Base-by-base conservation (phyloP, 495 filamentous ascomycete genomes). In the Daldinia childiae region DNA sequence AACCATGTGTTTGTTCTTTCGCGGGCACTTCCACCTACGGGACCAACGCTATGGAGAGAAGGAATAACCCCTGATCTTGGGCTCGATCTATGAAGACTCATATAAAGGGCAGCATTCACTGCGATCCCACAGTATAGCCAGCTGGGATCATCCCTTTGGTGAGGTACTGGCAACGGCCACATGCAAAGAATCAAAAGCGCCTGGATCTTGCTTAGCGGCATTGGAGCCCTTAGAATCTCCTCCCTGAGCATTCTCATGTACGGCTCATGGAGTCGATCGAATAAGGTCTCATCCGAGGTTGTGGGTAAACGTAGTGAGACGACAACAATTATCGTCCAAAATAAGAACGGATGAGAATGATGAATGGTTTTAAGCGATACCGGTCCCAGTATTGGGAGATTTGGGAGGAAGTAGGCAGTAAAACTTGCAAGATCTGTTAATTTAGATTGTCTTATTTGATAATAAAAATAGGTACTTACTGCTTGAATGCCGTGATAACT, bases 101-200 rank as follows among this genome's bases (percentile, higher is more conserved):
- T 71, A 19, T 70, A 76, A 0, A 77, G 59, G 26, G 77, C 77
- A 6, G 76, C 71, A 62, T 77, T 78, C 3, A 77, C 55, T 11
- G 77, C 76, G 11, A 79, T 68, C 11, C 77, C 77, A 27, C 72
- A 78, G 62, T 78, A 77, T 12, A 77, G 52, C 77, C 77, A 79
- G 51, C 74, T 78, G 12, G 77, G 75, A 43, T 79, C 77, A n/a
- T 75, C 60, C 1, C 50, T 39, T 68, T 78, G 72, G 12, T 62
- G 45, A 17, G 56, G 9, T 32, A 77, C 74, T 4, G 76, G 77
- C 14, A 79, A 27, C 24, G 77, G 76, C 77, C 77, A 79, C 36
- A 68, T 54, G 29, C 72, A 80, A 36, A 81, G 69, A 17, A 79
- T 51, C 14, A 79, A 58, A 12, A 78, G 69, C 6, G 78, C 75